Evolutionary conservation across 2,329 filamentous ascomycete genomes (phyloP).

Genomic region (Rutstroemia sydowiana): DNA sequence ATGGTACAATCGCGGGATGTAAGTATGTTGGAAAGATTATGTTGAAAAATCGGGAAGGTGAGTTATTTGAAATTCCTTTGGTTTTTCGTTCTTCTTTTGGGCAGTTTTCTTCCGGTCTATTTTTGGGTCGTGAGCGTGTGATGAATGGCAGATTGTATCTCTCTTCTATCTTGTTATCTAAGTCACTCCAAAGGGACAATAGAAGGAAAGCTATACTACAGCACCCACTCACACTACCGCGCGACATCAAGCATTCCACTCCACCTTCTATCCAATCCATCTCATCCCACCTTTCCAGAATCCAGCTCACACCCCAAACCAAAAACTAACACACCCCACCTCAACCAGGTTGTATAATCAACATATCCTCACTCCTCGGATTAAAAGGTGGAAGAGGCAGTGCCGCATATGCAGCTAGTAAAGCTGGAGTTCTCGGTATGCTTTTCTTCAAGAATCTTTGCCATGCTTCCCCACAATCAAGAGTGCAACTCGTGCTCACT

Average conservation of each 20-base stretch:
- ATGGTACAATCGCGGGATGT: conserved; percentile 56
- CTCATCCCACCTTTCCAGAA: too few relatives aligned
- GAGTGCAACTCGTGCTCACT: too few relatives aligned
- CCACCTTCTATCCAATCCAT: too few relatives aligned
- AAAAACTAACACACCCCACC: neutral
- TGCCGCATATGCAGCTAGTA: conserved; percentile 69
- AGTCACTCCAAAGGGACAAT: too few relatives aligned
- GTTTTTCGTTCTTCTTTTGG: neutral
- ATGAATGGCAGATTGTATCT: neutral
- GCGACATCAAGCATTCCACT: too few relatives aligned
- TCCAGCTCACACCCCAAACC: neutral
- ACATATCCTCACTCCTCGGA: conserved; percentile 71
- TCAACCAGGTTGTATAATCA: conserved; percentile 65
- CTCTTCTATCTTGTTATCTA: too few relatives aligned
- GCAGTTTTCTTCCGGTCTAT: neutral
- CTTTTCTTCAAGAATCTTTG: too few relatives aligned
- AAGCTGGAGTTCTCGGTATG: conserved; percentile 68
- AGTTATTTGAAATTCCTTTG: conserved; percentile 4
- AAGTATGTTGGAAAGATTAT: conserved; percentile 43
- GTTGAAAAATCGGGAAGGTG: conserved; percentile 33
- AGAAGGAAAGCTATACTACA: too few relatives aligned
- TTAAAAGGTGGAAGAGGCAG: conserved; percentile 62
- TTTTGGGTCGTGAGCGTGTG: neutral
- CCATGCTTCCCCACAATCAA: too few relatives aligned
- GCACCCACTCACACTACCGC: too few relatives aligned